phyloP scores from a whole-genome alignment of 768 basidiomycete genomes.

The Dacryopinax spathularia region DNA sequence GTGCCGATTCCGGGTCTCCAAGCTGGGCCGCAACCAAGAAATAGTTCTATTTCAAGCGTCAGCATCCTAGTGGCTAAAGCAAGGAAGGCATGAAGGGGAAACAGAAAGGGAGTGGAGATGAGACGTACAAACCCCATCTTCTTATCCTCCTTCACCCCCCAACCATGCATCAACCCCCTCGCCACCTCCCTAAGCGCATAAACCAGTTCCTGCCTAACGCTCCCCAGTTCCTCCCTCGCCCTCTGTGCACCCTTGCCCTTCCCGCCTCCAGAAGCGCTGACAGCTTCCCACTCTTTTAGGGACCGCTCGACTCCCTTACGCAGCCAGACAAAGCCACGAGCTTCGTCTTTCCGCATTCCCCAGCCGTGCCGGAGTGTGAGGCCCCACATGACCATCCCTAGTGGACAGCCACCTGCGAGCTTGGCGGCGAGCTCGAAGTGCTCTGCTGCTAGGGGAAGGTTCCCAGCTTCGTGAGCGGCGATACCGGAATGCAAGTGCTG shows the following conservation, averaged over 20 bases:
- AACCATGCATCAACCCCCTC: conserved; percentile 84
- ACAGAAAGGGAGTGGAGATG: neutral
- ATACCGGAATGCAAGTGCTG: conserved; percentile 15
- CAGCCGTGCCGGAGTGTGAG: conserved; percentile 74
- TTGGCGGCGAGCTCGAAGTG: conserved; percentile 18
- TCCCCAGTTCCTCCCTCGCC: conserved; percentile 23
- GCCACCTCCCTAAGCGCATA: conserved; percentile 86
- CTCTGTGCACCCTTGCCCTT: conserved; percentile 16
- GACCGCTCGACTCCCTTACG: conserved; percentile 68
- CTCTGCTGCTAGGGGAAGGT: conserved; percentile 17
- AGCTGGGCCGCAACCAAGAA: conserved; percentile 70
- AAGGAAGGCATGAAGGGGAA: neutral
- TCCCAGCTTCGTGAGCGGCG: conserved; percentile 16
- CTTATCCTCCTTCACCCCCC: conserved; percentile 76
- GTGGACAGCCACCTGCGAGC: conserved; percentile 61
- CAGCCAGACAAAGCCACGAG: conserved; percentile 67
- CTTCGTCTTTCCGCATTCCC: conserved; percentile 72
- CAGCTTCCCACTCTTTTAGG: conserved; percentile 35
- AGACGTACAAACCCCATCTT: conserved; percentile 45
- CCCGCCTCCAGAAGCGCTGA: neutral
- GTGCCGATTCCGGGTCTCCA: conserved; percentile 77
- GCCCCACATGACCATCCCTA: conserved; percentile 91
- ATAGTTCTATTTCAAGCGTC: conserved; percentile 43
- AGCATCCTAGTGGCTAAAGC: neutral
- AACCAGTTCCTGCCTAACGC: conserved; percentile 54